These are phyloP conservation scores for Digitaria exilis DNA, from an alignment of 202 grass and related monocot genomes.

Conservation along the genomic window DNA sequence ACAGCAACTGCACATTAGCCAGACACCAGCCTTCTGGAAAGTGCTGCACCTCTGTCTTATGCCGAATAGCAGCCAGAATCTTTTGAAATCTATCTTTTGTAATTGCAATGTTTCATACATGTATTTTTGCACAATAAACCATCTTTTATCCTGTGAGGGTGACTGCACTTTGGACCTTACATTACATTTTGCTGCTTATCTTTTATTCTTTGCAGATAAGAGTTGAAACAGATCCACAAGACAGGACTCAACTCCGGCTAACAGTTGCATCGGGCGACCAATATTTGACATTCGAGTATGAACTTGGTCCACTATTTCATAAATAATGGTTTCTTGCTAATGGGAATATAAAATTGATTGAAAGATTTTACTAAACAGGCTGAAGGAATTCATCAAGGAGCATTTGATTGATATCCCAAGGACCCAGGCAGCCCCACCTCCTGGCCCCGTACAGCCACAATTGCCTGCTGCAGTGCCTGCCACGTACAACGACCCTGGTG, in stretches of 20 bases:
- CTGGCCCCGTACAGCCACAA: slow-evolving; percentile 54
- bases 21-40: not conserved
- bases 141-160: not conserved
- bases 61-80: slow-evolving; percentile 1
- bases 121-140: not conserved
- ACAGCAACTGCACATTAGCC: not conserved
- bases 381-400: slow-evolving; percentile 98
- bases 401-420: slow-evolving; percentile 76
- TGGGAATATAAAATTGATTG: slow-evolving; percentile 13
- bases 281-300: slow-evolving; percentile 91
- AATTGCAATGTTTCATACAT: not conserved
- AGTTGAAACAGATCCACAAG: slow-evolving; percentile 96
- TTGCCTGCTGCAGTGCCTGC: slow-evolving; percentile 51
- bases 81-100: not conserved
- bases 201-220: slow-evolving; percentile 59
- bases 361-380: slow-evolving; percentile 50
- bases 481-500: slow-evolving; percentile 83
- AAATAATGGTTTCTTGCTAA: not conserved
- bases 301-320: slow-evolving; percentile 1
- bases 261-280: slow-evolving; percentile 94
- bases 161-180: not conserved
- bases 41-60: not conserved
- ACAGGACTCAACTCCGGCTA: slow-evolving; percentile 93
- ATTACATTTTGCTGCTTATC: not conserved
- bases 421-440: slow-evolving; percentile 30